These are phyloP conservation scores for Lipomyces yamanashiensis DNA, from an alignment of 805 yeast genomes.

Conservation along the genomic window DNA sequence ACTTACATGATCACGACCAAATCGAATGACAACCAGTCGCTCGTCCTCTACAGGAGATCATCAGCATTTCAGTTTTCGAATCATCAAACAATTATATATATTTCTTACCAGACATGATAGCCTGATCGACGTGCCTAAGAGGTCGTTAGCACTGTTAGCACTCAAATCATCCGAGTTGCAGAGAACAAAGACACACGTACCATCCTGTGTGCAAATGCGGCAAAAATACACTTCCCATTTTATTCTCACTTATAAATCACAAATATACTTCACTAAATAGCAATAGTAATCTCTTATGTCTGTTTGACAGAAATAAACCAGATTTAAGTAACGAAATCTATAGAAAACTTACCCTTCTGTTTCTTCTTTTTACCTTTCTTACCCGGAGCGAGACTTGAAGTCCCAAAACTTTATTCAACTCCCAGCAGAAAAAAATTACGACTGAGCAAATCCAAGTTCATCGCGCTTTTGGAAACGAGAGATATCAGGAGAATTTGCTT, in stretches of 20 bases:
- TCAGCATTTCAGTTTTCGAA: not conserved
- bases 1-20: slow-evolving; percentile 68
- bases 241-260: not conserved
- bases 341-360: not conserved
- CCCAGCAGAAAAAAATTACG: slow-evolving; percentile 7
- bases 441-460: no score
- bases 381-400: slow-evolving; percentile 9
- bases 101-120: slow-evolving; percentile 64
- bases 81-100: not conserved
- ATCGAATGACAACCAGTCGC: slow-evolving; percentile 81
- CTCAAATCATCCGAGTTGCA: not conserved
- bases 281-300: not conserved
- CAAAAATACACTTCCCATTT: slow-evolving; percentile 79
- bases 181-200: slow-evolving; percentile 13
- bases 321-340: not conserved
- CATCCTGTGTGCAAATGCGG: slow-evolving; percentile 85
- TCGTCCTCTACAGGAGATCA: slow-evolving; percentile 64
- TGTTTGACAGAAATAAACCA: not conserved
- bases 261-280: not conserved
- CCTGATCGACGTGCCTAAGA: slow-evolving; percentile 91
- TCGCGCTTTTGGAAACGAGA: no score
- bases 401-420: slow-evolving; percentile 13
- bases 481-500: not conserved
- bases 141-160: not conserved
- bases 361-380: not conserved